Evolutionary conservation across 2,329 filamentous ascomycete species (phyloP).

Genomic region (Monosporascus cannonballus): DNA sequence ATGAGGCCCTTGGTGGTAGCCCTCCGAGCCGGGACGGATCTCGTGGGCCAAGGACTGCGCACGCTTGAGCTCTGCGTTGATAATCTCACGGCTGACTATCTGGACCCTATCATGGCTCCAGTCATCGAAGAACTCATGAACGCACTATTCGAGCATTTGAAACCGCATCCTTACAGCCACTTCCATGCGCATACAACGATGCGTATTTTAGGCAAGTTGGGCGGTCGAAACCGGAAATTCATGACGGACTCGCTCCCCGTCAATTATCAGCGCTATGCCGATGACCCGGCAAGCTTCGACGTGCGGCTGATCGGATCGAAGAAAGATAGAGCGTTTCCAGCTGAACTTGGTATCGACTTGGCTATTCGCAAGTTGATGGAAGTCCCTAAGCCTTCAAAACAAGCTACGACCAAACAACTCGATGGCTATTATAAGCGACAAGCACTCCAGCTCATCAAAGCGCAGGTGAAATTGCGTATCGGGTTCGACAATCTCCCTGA

Average conservation of each 20-base stretch:
- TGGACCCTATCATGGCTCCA: conserved; percentile 98
- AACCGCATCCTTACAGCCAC: conserved; percentile 90
- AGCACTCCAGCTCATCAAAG: conserved; percentile 78
- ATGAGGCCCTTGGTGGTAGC: conserved; percentile 98
- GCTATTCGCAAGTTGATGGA: conserved; percentile 87
- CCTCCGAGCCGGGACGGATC: conserved; percentile 80
- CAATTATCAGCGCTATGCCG: conserved; percentile 75
- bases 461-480: conserved; percentile 85
- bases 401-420: conserved; percentile 47
- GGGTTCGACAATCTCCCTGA: conserved; percentile 85
- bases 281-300: conserved; percentile 84
- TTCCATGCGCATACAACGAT: conserved; percentile 98
- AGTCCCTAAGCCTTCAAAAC: conserved; percentile 56
- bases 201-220: conserved; percentile 92
- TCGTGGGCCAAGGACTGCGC: conserved; percentile 88
- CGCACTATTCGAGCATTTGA: conserved; percentile 90
- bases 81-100: conserved; percentile 93
- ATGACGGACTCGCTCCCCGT: conserved; percentile 85
- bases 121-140: conserved; percentile 99
- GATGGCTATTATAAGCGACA: conserved; percentile 91
- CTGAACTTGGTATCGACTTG: conserved; percentile 78
- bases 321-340: conserved; percentile 80
- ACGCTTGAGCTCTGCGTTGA: conserved; percentile 96
- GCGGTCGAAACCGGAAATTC: conserved; percentile 91
- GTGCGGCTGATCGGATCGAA: conserved; percentile 84